These are phyloP conservation scores for Candida frijolesensis DNA, from an alignment of 1,139 yeast species.

Conservation along the genomic window DNA sequence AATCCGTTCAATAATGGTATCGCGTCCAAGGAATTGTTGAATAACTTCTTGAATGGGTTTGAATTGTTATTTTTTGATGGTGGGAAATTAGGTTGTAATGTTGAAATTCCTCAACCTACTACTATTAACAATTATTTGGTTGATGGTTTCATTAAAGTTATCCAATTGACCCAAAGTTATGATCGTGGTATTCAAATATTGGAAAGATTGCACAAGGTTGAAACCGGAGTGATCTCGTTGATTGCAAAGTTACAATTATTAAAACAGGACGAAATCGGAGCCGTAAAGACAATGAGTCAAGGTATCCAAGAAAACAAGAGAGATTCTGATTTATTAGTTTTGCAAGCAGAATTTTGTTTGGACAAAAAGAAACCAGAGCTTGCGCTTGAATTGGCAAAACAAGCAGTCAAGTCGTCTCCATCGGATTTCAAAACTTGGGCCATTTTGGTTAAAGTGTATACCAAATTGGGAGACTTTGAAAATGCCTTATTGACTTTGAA, in stretches of 20 bases:
- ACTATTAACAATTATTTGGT: conserved; percentile 71
- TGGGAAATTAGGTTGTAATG: conserved; percentile 61
- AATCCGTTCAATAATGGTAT: conserved; percentile 58
- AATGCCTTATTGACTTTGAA: conserved; percentile 82
- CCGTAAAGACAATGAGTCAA: conserved; percentile 65
- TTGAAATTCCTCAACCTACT: conserved; percentile 73
- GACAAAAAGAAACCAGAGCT: conserved; percentile 66
- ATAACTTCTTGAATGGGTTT: conserved; percentile 59
- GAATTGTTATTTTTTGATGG: conserved; percentile 71
- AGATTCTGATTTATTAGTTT: conserved; percentile 57
- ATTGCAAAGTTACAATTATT: conserved; percentile 54
- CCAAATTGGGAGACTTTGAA: conserved; percentile 67
- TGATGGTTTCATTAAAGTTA: conserved; percentile 68
- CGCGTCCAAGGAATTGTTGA: conserved; percentile 46
- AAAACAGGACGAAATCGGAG: conserved; percentile 77
- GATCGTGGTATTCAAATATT: conserved; percentile 60
- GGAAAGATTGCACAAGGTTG: conserved; percentile 43
- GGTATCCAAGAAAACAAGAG: conserved; percentile 61
- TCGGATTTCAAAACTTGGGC: conserved; percentile 88
- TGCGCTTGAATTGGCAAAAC: conserved; percentile 72
- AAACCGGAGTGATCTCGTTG: conserved; percentile 56
- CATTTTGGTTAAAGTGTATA: conserved; percentile 69
- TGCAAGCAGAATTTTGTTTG: conserved; percentile 75
- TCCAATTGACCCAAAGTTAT: conserved; percentile 66
- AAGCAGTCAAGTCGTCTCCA: conserved; percentile 80